phyloP scores from a whole-genome alignment of 208 protist species.

The Naegleria fowleri region DNA sequence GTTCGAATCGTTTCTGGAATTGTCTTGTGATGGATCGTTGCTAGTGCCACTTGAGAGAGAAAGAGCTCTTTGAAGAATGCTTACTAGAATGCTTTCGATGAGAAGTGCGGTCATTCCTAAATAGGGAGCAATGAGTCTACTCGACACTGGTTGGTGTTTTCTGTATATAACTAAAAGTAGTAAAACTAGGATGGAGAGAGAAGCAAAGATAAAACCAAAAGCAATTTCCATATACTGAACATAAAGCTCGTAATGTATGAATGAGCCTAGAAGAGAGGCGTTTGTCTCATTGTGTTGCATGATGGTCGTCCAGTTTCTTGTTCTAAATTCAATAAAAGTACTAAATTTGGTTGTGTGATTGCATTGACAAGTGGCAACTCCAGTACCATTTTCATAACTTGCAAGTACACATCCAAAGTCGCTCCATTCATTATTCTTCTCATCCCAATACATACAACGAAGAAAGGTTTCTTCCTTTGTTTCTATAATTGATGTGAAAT shows the following conservation, averaged over 20 bases:
- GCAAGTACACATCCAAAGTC: background rate
- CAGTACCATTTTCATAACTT: background rate
- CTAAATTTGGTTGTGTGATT: background rate
- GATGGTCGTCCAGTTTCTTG: background rate
- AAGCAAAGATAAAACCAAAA: background rate
- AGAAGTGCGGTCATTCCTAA: background rate
- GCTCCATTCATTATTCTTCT: background rate
- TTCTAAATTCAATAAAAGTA: background rate
- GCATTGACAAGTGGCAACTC: background rate
- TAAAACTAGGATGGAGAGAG: background rate
- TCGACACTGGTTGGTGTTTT: background rate
- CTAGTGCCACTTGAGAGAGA: too few species aligned
- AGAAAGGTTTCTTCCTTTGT: background rate
- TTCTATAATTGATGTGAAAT: background rate
- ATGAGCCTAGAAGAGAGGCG: too few species aligned
- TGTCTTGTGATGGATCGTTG: too few species aligned
- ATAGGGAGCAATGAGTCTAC: background rate
- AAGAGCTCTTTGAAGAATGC: background rate
- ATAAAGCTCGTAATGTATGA: background rate
- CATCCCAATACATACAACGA: background rate
- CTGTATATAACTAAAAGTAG: background rate
- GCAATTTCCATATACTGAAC: background rate
- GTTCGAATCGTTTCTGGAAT: too few species aligned
- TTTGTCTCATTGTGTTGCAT: too few species aligned
- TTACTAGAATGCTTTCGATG: background rate